A percentile compares a stretch with the other conserved stretches of the same genome.
Conservation (phyloP, 2,329 filamentous ascomycete genomes). For the Pseudocercospora fuligena region DNA sequence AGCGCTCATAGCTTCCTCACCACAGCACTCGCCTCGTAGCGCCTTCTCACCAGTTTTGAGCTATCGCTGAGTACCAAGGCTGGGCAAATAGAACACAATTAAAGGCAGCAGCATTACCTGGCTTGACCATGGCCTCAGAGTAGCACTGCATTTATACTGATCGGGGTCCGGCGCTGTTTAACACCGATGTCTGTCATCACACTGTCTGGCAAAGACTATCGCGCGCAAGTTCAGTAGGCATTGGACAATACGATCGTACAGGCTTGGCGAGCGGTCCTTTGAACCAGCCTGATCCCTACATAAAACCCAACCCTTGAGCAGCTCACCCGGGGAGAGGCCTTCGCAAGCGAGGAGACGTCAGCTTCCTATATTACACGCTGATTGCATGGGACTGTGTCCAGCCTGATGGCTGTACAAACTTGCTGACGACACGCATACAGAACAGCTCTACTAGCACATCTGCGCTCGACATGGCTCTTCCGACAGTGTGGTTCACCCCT, state of each 20-base stretch:
- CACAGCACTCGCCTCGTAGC: neutral
- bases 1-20: neutral
- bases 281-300: neutral
- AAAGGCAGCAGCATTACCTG: neutral
- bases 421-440: no score
- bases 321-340: neutral
- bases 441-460: no score
- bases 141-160: no score
- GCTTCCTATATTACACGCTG: neutral
- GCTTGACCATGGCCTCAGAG: no score
- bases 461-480: neutral
- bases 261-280: neutral
- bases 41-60: neutral
- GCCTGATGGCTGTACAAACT: no score
- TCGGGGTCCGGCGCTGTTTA: no score
- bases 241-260: neutral
- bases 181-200: neutral
- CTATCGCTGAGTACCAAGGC: no score
- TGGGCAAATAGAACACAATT: neutral
- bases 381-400: neutral
- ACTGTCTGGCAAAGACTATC: neutral
- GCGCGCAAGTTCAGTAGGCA: neutral
- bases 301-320: neutral
- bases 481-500: neutral
- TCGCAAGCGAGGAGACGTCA: neutral